A percentile compares a stretch with the other conserved stretches of the same genome.
These are phyloP conservation scores for Eimeria necatrix DNA, from an alignment of 169 alveolate species.

Conservation along the genomic window DNA sequence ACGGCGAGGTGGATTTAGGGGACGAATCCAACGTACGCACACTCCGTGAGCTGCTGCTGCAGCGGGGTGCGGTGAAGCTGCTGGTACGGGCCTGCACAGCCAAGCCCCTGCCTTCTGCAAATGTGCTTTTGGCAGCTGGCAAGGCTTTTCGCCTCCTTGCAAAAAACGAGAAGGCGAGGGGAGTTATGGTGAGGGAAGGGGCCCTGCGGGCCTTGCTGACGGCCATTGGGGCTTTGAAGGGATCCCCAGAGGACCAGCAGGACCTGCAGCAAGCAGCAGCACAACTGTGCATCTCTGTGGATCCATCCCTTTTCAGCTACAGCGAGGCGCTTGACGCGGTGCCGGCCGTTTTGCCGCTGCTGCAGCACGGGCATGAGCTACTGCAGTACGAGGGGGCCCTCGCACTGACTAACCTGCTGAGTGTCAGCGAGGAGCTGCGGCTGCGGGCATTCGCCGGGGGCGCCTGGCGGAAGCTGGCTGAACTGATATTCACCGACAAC, in stretches of 20 bases:
- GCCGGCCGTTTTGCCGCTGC: conserved; percentile 49
- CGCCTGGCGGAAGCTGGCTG: conserved; percentile 60
- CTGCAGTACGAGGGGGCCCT: conserved; percentile 79
- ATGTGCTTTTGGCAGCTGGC: conserved; percentile 57
- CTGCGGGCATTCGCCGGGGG: conserved; percentile 52
- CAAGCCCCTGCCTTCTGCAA: conserved; percentile 41
- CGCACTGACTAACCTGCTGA: conserved; percentile 57
- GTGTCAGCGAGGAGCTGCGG: conserved; percentile 42
- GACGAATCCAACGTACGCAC: neutral
- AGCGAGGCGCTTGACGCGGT: conserved; percentile 43
- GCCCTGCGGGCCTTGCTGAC: conserved; percentile 47
- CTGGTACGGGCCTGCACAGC: conserved; percentile 3
- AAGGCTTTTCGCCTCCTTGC: conserved; percentile 24
- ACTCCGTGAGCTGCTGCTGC: conserved; percentile 13
- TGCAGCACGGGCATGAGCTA: conserved; percentile 55
- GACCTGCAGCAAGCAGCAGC: conserved; percentile 73
- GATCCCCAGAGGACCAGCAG: conserved; percentile 41
- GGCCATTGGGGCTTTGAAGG: neutral
- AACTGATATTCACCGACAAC: conserved; percentile 60
- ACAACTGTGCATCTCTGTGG: conserved; percentile 43
- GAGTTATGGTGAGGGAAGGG: conserved; percentile 43
- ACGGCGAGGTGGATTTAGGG: conserved; percentile 65
- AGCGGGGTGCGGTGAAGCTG: conserved; percentile 1
- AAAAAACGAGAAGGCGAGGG: conserved; percentile 25
- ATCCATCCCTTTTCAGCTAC: conserved; percentile 49